These are phyloP conservation scores for Entophlyctis luteolus DNA, from an alignment of 192 early-diverging fungal genomes.

Conservation along the genomic window DNA sequence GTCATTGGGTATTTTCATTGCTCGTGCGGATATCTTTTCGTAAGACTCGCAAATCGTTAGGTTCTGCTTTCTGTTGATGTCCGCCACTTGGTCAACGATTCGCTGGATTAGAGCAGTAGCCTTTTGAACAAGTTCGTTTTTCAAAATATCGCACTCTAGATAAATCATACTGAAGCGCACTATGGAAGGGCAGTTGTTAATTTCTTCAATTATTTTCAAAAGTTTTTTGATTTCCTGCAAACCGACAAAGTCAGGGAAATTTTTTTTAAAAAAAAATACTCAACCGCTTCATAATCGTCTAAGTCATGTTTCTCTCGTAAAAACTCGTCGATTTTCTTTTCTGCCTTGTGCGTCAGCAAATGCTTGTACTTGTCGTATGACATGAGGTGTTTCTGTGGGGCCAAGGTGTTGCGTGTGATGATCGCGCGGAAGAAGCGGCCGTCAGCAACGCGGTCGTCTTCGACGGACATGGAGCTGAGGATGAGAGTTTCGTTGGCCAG, in stretches of 20 bases:
- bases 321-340: conserved; percentile 64
- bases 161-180: conserved; percentile 58
- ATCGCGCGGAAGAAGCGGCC: conserved; percentile 50
- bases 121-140: conserved; percentile 52
- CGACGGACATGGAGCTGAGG: conserved; percentile 47
- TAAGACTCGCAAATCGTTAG: conserved; percentile 59
- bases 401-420: conserved; percentile 53
- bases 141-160: conserved; percentile 57
- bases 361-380: conserved; percentile 62
- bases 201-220: conserved; percentile 55
- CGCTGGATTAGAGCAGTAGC: conserved; percentile 56
- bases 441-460: conserved; percentile 56
- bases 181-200: conserved; percentile 44
- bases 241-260: conserved; percentile 29
- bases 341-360: conserved; percentile 59
- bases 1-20: conserved; percentile 56
- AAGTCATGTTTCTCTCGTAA: conserved; percentile 60
- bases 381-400: conserved; percentile 58
- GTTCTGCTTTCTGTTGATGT: conserved; percentile 56
- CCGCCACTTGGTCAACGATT: conserved; percentile 59
- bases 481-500: conserved; percentile 39
- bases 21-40: conserved; percentile 55
- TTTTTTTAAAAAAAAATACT: conserved; percentile 38
- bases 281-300: conserved; percentile 56
- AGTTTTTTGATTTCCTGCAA: conserved; percentile 64